Evolutionary conservation across 306 rosid species (phyloP), one percentile per base, ranked within the genome.

Genomic region (Casuarina cunninghamiana): DNA sequence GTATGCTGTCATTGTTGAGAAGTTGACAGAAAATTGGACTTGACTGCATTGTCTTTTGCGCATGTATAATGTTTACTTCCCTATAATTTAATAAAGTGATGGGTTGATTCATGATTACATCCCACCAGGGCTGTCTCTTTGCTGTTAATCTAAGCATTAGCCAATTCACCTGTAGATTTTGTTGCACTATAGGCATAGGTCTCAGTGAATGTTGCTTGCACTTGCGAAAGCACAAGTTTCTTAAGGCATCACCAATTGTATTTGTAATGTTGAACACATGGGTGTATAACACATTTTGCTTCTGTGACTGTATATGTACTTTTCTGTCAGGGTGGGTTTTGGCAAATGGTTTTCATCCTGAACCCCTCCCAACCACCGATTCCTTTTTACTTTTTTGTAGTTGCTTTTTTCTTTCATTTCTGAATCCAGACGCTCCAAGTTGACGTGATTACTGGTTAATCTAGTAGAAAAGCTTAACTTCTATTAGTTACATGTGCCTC

Each of bases 81-180:
- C 7, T 66, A 44, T 3, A 38, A 21, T 9, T 38, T 17, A n/a
- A 5, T 11, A 53, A 5, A 60, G 66, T 10, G 41, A 60, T 41
- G 57, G 46, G 32, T 37, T 43, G 43, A 39, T 68, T 68, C 45
- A 67, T 32, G 57, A 55, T 53, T 16, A 67, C 13, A 53, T 48
- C 49, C 68, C 10, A 26, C 73, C n/a, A 50, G 37, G 51, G 71
- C 43, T 62, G 10, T 63, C 39, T 46, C 21, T 3, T 61, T 48
- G 39, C 46, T 74, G 79, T 68, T 60, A 53, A 21, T 75, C 54
- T 61, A 66, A 63, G 50, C 63, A 70, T 68, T 50, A 48, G 77
- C 60, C 39, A 35, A 26, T 76, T 53, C 8, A 37, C 65, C 15
- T 26, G 66, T 39, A 57, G 43, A 32, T 38, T 54, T 26, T 73